phyloP scores from a whole-genome alignment of 345 rosid genomes.

The Aquilaria sinensis region DNA sequence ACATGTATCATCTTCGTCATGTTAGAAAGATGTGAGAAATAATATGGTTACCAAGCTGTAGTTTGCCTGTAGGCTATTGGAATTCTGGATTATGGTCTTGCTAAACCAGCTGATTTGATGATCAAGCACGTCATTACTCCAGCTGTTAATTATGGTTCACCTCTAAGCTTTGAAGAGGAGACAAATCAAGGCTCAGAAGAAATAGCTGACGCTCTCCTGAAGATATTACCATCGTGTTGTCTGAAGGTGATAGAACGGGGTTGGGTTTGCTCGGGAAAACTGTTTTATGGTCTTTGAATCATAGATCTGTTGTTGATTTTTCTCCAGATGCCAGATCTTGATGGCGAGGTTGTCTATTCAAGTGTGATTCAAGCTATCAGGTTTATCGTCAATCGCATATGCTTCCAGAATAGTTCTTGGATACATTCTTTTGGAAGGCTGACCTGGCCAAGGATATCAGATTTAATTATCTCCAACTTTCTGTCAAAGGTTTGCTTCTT shows the following conservation, averaged over 20 bases:
- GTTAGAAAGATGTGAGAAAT: not conserved
- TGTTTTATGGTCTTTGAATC: conserved; percentile 2
- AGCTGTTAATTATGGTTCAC: conserved; percentile 53
- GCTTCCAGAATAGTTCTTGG: conserved; percentile 77
- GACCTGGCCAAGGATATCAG: conserved; percentile 92
- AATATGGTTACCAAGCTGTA: not conserved
- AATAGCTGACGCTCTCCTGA: conserved; percentile 42
- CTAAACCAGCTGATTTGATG: conserved; percentile 82
- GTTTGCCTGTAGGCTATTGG: conserved; percentile 57
- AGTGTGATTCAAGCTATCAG: conserved; percentile 54
- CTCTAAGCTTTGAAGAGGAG: conserved; percentile 49
- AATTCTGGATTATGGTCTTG: conserved; percentile 80
- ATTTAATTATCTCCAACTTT: conserved; percentile 70
- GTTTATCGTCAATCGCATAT: conserved; percentile 54
- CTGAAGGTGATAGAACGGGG: too few species aligned
- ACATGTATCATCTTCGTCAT: too few species aligned
- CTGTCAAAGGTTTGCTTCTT: conserved; percentile 75
- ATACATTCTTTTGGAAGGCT: conserved; percentile 77
- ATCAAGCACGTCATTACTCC: conserved; percentile 75
- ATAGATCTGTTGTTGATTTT: conserved; percentile 9
- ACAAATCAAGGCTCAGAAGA: conserved; percentile 34
- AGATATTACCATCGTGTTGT: conserved; percentile 40
- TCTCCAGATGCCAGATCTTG: conserved; percentile 42
- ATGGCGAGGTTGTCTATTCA: conserved; percentile 56
- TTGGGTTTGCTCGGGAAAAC: too few species aligned